Conservation (phyloP, 2,329 filamentous ascomycete genomes). For the Lasiodiplodia sp. region DNA sequence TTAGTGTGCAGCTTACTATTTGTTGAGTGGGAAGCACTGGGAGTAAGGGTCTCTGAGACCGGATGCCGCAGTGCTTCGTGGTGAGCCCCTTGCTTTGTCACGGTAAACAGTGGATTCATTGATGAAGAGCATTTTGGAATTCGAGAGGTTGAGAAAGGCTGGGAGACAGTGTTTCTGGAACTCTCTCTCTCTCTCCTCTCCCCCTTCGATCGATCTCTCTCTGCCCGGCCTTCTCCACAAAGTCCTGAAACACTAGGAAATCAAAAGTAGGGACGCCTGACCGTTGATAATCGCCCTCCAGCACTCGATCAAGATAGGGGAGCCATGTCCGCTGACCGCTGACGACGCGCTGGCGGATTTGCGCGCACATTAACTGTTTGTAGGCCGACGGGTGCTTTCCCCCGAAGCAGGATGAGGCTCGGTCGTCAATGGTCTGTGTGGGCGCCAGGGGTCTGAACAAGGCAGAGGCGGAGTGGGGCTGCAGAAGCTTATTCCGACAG, state of each 20-base stretch:
- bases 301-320: not conserved
- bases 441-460: not conserved
- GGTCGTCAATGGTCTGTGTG: not conserved
- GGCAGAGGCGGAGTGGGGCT: not conserved
- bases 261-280: not conserved
- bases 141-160: too few relatives aligned
- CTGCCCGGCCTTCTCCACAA: not conserved
- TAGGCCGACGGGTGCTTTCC: not conserved
- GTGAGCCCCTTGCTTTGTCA: not conserved
- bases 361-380: not conserved
- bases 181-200: not conserved
- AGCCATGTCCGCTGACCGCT: not conserved
- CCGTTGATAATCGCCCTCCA: not conserved
- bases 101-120: too few relatives aligned
- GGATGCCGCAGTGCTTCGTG: not conserved
- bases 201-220: not conserved
- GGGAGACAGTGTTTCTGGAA: too few relatives aligned
- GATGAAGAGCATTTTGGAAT: too few relatives aligned
- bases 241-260: not conserved
- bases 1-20: not conserved
- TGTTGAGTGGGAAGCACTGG: not conserved
- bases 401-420: not conserved
- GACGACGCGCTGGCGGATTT: not conserved
- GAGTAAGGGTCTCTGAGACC: not conserved
- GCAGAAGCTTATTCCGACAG: slow-evolving; percentile 13